Base-by-base conservation (phyloP, 1,284 basidiomycete genomes). In the Malassezia sympodialis region DNA sequence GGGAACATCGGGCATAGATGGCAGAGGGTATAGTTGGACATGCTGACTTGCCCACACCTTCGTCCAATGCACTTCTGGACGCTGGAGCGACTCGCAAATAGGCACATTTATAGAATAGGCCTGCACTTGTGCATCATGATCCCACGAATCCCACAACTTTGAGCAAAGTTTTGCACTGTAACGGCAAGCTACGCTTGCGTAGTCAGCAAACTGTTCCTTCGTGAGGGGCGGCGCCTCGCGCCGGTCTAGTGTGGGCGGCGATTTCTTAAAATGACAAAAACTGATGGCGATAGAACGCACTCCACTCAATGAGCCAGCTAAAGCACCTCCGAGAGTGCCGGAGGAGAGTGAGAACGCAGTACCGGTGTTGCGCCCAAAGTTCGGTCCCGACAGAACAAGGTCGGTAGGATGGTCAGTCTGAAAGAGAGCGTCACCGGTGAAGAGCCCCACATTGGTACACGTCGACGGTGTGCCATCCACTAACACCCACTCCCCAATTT, bases 361-460 rank as follows among this genome's bases (percentile, higher is more conserved):
- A 10, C 72, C 72, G 7, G 72, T 69, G 32, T 74, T 74, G 2
- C 72, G 52, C 14, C 72, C 72, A 55, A 65, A 72, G 59, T 74
- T 74, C 31, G 72, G 72, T 0, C 72, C 72, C 1, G 68, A 69
- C 2, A 74, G 46, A 7, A 74, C 72, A n/a, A 73, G 57, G 31
- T 72, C 65, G 30, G 67, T 63, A 0, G 64, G 61, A 11, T 55
- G 53, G 0, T 45, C 60, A 1, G 44, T 51, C 6, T 53, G 61
- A 15, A 69, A 63, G 34, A 70, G 58, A 4, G 54, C 54, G 15
- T 61, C 59, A 21, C 62, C 49, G 40, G 67, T 68, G 58, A 65
- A 72, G 23, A 74, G 48, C 11, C 72, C 72, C 12, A 68, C 51
- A 43, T 72, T 74, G 26, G 66, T 63, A 17, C 68, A 70, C 1